These are phyloP conservation scores for Scheffersomyces titani DNA, from an alignment of 1,139 yeast genomes.

Conservation along the genomic window DNA sequence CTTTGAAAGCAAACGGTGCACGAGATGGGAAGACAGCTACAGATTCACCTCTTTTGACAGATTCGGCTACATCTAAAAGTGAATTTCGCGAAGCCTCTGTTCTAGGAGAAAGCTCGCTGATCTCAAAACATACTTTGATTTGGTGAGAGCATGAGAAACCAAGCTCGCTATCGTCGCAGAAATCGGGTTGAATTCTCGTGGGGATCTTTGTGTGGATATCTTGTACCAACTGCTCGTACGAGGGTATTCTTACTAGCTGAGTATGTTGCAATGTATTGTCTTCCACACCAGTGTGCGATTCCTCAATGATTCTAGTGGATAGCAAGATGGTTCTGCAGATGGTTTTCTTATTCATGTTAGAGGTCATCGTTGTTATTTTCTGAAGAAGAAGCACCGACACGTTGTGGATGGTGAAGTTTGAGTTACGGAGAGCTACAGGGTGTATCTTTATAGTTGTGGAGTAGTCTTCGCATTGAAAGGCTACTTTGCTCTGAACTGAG, in stretches of 20 bases:
- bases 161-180: slow-evolving; percentile 3
- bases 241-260: neutral
- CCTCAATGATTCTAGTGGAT: neutral
- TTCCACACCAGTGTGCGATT: neutral
- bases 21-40: neutral
- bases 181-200: slow-evolving; percentile 10
- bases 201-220: neutral
- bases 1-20: neutral
- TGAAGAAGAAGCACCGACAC: slow-evolving; percentile 12
- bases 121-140: slow-evolving; percentile 13
- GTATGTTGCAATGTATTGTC: neutral
- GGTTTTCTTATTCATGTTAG: neutral
- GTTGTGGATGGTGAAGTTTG: slow-evolving; percentile 10
- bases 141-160: slow-evolving; percentile 13
- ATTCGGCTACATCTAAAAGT: neutral
- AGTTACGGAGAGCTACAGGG: neutral
- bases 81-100: neutral
- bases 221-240: neutral
- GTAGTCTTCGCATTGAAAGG: slow-evolving; percentile 11
- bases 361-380: slow-evolving; percentile 1
- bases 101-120: slow-evolving; percentile 8
- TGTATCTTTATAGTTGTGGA: neutral
- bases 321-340: neutral
- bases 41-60: neutral
- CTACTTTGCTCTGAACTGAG: slow-evolving; percentile 14